phyloP scores from a whole-genome alignment of 2,329 filamentous ascomycete species.

The Colletotrichum truncatum region DNA sequence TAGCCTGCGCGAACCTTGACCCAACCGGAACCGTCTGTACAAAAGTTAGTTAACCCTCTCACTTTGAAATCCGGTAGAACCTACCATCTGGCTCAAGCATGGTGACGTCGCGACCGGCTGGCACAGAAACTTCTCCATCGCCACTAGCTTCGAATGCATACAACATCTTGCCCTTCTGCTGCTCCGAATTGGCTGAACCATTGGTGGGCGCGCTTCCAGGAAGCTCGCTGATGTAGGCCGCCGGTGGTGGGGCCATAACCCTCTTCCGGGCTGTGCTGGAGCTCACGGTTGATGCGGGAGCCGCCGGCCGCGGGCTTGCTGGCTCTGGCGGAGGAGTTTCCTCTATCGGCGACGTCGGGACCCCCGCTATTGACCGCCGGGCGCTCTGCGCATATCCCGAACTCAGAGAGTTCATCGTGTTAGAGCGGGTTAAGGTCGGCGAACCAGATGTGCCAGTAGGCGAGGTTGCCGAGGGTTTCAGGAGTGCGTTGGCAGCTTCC shows the following conservation, averaged over 20 bases:
- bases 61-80: slow-evolving; percentile 39
- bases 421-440: slow-evolving; percentile 77
- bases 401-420: slow-evolving; percentile 90
- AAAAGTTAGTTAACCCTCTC: neutral
- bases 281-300: slow-evolving; percentile 28
- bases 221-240: slow-evolving; percentile 78
- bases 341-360: slow-evolving; percentile 59
- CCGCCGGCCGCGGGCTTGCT: slow-evolving; percentile 38
- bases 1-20: slow-evolving; percentile 80
- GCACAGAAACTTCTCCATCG: slow-evolving; percentile 82
- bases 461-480: slow-evolving; percentile 51
- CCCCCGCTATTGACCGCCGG: slow-evolving; percentile 77
- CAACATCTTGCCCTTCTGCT: slow-evolving; percentile 86
- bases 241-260: slow-evolving; percentile 87
- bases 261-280: slow-evolving; percentile 62
- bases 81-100: slow-evolving; percentile 90
- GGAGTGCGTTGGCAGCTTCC: slow-evolving; percentile 73
- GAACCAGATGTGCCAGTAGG: slow-evolving; percentile 64
- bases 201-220: slow-evolving; percentile 62
- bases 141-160: slow-evolving; percentile 85
- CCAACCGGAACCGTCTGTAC: slow-evolving; percentile 89
- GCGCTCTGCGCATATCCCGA: slow-evolving; percentile 87
- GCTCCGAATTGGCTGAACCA: slow-evolving; percentile 49
- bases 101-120: slow-evolving; percentile 80
- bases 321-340: slow-evolving; percentile 52